phyloP scores from a whole-genome alignment of 371 early-diverging fungal genomes.

The Nosema muscidifuracis region DNA sequence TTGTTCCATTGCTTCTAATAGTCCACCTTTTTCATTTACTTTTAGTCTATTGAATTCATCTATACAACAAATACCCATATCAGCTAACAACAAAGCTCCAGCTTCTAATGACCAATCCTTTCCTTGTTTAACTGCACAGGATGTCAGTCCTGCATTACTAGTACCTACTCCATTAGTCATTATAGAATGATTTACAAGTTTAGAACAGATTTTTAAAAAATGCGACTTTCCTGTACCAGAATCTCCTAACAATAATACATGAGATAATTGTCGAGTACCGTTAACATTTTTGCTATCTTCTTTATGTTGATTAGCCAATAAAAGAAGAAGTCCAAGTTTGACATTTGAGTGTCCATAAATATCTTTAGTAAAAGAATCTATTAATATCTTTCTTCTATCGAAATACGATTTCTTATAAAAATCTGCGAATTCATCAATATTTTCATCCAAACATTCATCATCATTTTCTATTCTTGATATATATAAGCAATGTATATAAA shows the following conservation, averaged over 20 bases:
- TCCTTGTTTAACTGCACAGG: constrained; percentile 61
- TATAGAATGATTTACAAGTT: constrained; percentile 51
- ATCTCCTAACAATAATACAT: constrained; percentile 60
- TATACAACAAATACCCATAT: constrained; percentile 96
- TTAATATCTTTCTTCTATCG: constrained; percentile 35
- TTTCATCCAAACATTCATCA: not conserved
- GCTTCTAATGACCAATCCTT: constrained; percentile 69
- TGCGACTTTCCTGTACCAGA: constrained; percentile 62
- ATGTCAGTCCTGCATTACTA: constrained; percentile 62
- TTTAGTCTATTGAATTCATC: constrained; percentile 78
- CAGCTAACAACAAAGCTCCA: constrained; percentile 93
- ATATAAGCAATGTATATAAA: constrained; percentile 41
- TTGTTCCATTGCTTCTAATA: constrained; percentile 64
- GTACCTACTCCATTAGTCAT: constrained; percentile 58
- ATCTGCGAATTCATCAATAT: constrained; percentile 1
- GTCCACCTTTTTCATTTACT: constrained; percentile 60
- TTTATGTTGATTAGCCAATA: constrained; percentile 41
- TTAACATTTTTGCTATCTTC: not conserved
- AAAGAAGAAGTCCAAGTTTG: constrained; percentile 57
- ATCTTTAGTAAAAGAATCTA: constrained; percentile 46
- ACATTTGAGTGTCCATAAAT: constrained; percentile 48
- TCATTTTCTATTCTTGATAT: constrained; percentile 39
- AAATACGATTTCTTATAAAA: constrained; percentile 16
- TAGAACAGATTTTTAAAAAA: constrained; percentile 48
- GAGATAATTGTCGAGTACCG: constrained; percentile 34